A percentile compares a stretch with the other conserved stretches of the same genome.
These are phyloP conservation scores for Primulina eburnea DNA, from an alignment of 257 asterid genomes.

Conservation along the genomic window DNA sequence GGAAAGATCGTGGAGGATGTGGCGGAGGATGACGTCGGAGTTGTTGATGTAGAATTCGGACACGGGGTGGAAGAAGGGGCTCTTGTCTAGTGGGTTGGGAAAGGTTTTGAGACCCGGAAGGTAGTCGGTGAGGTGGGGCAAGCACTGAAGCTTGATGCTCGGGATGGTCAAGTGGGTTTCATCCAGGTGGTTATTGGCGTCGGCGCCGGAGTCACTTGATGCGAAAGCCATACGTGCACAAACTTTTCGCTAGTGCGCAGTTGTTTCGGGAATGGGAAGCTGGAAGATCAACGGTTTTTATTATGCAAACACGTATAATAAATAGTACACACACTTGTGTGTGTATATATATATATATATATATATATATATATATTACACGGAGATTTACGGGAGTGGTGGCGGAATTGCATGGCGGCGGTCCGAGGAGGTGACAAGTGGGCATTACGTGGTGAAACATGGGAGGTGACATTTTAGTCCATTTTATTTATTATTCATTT, in stretches of 20 bases:
- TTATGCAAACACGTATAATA: background rate
- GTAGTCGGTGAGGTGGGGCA: slow-evolving; percentile 58
- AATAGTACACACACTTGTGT: too few relatives aligned
- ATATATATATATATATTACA: too few relatives aligned
- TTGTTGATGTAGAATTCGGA: slow-evolving; percentile 63
- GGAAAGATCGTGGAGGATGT: slow-evolving; percentile 52
- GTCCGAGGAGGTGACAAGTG: background rate
- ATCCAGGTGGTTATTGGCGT: slow-evolving; percentile 6
- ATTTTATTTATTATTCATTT: too few relatives aligned
- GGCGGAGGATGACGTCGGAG: slow-evolving; percentile 61
- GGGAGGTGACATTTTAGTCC: background rate
- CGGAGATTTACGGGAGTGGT: too few relatives aligned
- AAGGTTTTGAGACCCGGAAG: slow-evolving; percentile 38
- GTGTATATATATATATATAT: too few relatives aligned
- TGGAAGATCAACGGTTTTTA: background rate
- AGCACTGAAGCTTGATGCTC: slow-evolving; percentile 35
- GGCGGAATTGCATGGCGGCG: too few relatives aligned
- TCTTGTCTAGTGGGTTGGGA: slow-evolving; percentile 55
- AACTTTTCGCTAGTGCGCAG: too few relatives aligned
- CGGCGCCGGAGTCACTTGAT: background rate
- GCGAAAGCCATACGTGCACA: slow-evolving; percentile 14
- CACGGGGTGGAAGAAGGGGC: slow-evolving; percentile 53
- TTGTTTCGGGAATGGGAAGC: background rate
- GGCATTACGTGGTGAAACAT: background rate
- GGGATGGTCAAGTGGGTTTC: slow-evolving; percentile 21